These are phyloP conservation scores for Odontarrhena argentea DNA, from an alignment of 345 rosid genomes.

Conservation along the genomic window DNA sequence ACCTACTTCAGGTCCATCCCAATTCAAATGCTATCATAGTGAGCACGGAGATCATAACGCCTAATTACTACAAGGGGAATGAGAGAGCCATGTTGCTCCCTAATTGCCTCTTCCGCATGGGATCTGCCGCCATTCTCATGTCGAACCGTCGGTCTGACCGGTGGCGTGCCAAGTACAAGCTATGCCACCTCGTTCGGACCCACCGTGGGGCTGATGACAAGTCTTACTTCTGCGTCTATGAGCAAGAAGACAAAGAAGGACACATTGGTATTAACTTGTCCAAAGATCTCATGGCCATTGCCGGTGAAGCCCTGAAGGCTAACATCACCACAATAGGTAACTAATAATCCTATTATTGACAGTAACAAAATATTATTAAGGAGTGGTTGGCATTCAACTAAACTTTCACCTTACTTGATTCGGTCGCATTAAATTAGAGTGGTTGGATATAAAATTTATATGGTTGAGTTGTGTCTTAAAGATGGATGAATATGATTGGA, in stretches of 20 bases:
- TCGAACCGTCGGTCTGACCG: slow-evolving; percentile 63
- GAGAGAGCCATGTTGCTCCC: slow-evolving; percentile 82
- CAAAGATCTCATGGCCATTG: slow-evolving; percentile 79
- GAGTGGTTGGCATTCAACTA: neutral
- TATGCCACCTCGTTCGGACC: slow-evolving; percentile 76
- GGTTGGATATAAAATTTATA: neutral
- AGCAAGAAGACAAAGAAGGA: slow-evolving; percentile 71
- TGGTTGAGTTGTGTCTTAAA: neutral
- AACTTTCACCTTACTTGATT: neutral
- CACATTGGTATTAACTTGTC: slow-evolving; percentile 65
- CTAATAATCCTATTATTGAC: neutral
- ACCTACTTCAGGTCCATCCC: slow-evolving; percentile 70
- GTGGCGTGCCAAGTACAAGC: slow-evolving; percentile 64
- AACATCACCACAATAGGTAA: slow-evolving; percentile 77
- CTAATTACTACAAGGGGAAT: slow-evolving; percentile 67
- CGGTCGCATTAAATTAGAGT: slow-evolving; percentile 12
- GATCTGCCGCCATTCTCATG: slow-evolving; percentile 65
- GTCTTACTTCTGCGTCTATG: slow-evolving; percentile 65
- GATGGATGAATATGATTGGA: slow-evolving; percentile 14
- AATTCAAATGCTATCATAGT: slow-evolving; percentile 67
- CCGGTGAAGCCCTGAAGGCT: slow-evolving; percentile 76
- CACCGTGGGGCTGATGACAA: slow-evolving; percentile 78
- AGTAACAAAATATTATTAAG: neutral
- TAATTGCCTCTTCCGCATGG: slow-evolving; percentile 86
- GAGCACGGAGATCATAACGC: slow-evolving; percentile 76